These are phyloP conservation scores for Eucalyptus viminalis DNA, from an alignment of 345 rosid genomes.

Conservation along the genomic window DNA sequence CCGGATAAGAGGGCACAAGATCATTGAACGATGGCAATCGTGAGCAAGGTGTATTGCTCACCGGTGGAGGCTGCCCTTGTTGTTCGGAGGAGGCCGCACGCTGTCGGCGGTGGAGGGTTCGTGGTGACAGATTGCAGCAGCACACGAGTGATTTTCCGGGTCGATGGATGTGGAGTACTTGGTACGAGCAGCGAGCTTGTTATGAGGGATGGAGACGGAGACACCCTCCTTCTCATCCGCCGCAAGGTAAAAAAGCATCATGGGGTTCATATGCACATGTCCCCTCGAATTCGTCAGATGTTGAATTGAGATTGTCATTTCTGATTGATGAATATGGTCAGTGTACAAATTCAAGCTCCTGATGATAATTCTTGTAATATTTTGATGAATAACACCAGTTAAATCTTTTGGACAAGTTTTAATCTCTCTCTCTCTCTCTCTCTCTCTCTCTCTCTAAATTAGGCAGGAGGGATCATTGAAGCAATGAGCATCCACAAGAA, in stretches of 20 bases:
- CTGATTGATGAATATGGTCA: not conserved
- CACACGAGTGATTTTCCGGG: slow-evolving; percentile 44
- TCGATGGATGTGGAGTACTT: slow-evolving; percentile 75
- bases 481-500: slow-evolving; percentile 54
- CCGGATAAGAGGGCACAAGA: not conserved
- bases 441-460: not conserved
- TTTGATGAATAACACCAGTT: not conserved
- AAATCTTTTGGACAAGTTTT: not conserved
- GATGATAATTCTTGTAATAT: not conserved
- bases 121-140: slow-evolving; percentile 53
- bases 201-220: slow-evolving; percentile 40
- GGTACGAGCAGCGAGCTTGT: slow-evolving; percentile 52
- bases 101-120: slow-evolving; percentile 74
- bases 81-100: slow-evolving; percentile 71
- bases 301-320: not conserved
- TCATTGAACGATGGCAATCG: slow-evolving; percentile 6
- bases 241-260: slow-evolving; percentile 34
- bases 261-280: not conserved
- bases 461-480: slow-evolving; percentile 54
- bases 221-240: slow-evolving; percentile 54
- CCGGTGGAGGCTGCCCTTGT: slow-evolving; percentile 37
- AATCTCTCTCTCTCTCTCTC: not conserved
- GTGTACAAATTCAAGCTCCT: not conserved
- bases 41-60: slow-evolving; percentile 66
- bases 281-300: not conserved